Percentiles rank a stretch among this genome's conserved stretches.
Conservation (phyloP, 2,329 filamentous ascomycete genomes). For the Fusarium kyushuense region DNA sequence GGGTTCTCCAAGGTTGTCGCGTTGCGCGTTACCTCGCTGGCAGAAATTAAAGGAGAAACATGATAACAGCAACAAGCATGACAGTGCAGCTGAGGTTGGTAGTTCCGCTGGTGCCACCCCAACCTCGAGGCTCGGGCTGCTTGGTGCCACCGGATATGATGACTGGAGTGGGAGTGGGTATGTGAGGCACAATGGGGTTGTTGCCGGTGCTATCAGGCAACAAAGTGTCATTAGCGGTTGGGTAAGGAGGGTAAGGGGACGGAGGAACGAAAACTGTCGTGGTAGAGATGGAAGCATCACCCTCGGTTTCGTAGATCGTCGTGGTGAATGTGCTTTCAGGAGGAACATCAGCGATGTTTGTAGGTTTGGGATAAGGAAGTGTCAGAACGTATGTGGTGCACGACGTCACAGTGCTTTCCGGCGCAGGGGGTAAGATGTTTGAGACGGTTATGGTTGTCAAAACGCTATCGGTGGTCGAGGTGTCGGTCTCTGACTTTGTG, state of each 20-base stretch:
- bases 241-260: constrained; percentile 47
- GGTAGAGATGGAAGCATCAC: constrained; percentile 47
- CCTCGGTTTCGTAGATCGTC: constrained; percentile 51
- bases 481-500: constrained; percentile 46
- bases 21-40: neutral
- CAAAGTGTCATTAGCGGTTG: constrained; percentile 50
- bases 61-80: constrained; percentile 53
- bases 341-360: constrained; percentile 9
- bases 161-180: constrained; percentile 48
- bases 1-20: neutral
- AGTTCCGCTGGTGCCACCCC: constrained; percentile 47
- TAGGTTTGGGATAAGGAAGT: neutral
- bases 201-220: constrained; percentile 44
- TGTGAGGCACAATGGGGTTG: constrained; percentile 37
- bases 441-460: constrained; percentile 49
- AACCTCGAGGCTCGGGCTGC: constrained; percentile 50
- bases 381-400: constrained; percentile 45
- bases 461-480: constrained; percentile 37
- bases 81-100: constrained; percentile 53
- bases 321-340: constrained; percentile 49
- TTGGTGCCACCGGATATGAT: constrained; percentile 52
- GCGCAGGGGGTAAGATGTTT: constrained; percentile 44
- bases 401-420: constrained; percentile 45
- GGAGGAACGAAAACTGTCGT: constrained; percentile 51
- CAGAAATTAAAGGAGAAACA: constrained; percentile 50